These are phyloP conservation scores for Triticum aestivum DNA, from an alignment of 176 grass and related monocot species.

Conservation along the genomic window DNA sequence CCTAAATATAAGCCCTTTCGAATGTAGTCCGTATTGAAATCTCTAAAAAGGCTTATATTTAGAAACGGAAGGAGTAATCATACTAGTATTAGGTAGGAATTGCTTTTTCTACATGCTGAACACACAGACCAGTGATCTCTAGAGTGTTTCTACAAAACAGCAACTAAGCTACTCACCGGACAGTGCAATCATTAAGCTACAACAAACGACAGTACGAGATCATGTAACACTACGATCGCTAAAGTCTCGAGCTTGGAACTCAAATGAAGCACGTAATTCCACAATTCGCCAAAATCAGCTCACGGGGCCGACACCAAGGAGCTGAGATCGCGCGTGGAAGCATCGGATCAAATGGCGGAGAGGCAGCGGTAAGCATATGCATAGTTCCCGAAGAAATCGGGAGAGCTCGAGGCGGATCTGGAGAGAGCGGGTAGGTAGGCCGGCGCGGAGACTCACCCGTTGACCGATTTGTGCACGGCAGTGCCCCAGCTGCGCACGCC, in stretches of 20 bases:
- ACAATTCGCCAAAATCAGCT: not conserved
- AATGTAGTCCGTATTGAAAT: too few species aligned
- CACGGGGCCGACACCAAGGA: not conserved
- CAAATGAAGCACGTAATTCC: not conserved
- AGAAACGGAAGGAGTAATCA: not conserved
- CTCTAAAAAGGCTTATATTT: too few species aligned
- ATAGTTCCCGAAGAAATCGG: not conserved
- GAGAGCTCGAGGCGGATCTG: slow-evolving; percentile 34
- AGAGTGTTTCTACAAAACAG: not conserved
- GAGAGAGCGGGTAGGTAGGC: not conserved
- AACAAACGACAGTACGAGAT: not conserved
- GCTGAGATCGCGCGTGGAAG: slow-evolving; percentile 26
- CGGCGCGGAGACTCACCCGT: slow-evolving; percentile 60
- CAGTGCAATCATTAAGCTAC: not conserved
- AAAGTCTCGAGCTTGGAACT: slow-evolving; percentile 24
- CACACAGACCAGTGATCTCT: not conserved
- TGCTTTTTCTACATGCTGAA: not conserved
- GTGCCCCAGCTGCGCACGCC: slow-evolving; percentile 59
- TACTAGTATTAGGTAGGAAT: not conserved
- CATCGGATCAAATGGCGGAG: slow-evolving; percentile 29
- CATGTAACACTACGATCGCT: not conserved
- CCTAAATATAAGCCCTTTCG: too few species aligned
- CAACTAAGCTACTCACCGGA: not conserved
- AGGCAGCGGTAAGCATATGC: slow-evolving; percentile 7
- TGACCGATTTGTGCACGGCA: slow-evolving; percentile 86